These are phyloP conservation scores for Gymnopilus dilepis DNA, from an alignment of 768 basidiomycete genomes.

Conservation along the genomic window DNA sequence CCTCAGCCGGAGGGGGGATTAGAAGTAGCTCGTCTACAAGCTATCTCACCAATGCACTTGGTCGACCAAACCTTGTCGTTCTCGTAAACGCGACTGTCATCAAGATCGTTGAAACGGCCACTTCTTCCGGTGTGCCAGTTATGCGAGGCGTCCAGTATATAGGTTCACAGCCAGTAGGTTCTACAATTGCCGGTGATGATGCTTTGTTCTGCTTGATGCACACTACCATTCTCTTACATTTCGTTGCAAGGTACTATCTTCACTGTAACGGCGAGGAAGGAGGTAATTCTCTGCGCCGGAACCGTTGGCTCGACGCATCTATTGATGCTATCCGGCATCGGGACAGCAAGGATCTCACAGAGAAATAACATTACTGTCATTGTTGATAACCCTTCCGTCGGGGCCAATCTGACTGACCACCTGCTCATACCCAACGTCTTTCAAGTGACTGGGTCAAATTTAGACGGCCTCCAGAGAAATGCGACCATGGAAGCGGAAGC, in stretches of 20 bases:
- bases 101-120: constrained; percentile 28
- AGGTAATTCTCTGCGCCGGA: too few relatives aligned
- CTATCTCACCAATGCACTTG: constrained; percentile 35
- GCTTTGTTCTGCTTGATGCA: too few relatives aligned
- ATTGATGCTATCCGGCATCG: constrained; percentile 27
- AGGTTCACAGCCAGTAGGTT: not conserved
- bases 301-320: constrained; percentile 26
- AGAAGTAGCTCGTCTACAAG: constrained; percentile 43
- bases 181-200: constrained; percentile 7
- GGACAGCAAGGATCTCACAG: constrained; percentile 15
- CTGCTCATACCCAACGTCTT: constrained; percentile 15
- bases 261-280: too few relatives aligned
- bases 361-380: constrained; percentile 12
- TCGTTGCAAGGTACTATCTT: too few relatives aligned
- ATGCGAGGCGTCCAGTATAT: constrained; percentile 30
- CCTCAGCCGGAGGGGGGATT: constrained; percentile 34
- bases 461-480: constrained; percentile 10
- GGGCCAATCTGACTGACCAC: constrained; percentile 26
- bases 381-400: constrained; percentile 23
- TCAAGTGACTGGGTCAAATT: not conserved
- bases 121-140: constrained; percentile 19
- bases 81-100: constrained; percentile 39
- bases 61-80: constrained; percentile 42
- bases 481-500: constrained; percentile 22
- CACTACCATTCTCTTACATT: too few relatives aligned